Evolutionary conservation across 2,329 filamentous ascomycete species (phyloP), one percentile per base, ranked within the genome.

Genomic region (Atkinsonella texensis): DNA sequence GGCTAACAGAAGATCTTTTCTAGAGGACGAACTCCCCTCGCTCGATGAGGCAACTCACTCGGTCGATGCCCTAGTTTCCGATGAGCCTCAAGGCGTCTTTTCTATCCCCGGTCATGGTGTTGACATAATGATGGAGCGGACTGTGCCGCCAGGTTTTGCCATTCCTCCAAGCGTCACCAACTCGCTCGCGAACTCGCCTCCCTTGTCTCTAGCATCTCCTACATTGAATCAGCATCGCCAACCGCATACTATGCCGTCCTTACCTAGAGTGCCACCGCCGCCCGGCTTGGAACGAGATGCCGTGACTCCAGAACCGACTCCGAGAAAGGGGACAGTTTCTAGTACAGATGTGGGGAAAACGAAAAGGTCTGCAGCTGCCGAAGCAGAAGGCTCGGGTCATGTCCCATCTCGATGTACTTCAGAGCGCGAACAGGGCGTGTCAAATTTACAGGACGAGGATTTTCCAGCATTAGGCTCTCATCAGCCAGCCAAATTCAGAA

Each of bases 31-130:
- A 48, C 65, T 80, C n/a, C 70, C 73, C 53, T 77, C 75, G 11
- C 70, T 83, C 45, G 80, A 83, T 55, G 81, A 83, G 57, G 81
- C 76, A 12, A 75, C 73, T 2, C 72, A 73, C 43, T 82, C 77
- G n/a, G 79, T 87, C 41, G 83, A 87, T 62, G 81, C 81, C 3
- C 68, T 87, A 4, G 83, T 87, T 12, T 79, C 81, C 20, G 84
- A 87, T 60, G 69, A 78, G n/a, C 53, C 58, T 10, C 59, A 57
- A 31, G 55, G 54, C 20, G 46, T 54, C 9, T 52, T 56, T 48
- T 31, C 54, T 50, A 49, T 39, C 56, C 53, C 31, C 9, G 33
- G 28, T 5, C 28, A 28, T 15, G 43, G 23, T 28, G 41, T 43
- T 5, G 48, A 49, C 1, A 41, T 54, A 42, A 55, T 56, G 15